Base-by-base conservation (phyloP, 306 rosid genomes). In the Cucurbita ficifolia region DNA sequence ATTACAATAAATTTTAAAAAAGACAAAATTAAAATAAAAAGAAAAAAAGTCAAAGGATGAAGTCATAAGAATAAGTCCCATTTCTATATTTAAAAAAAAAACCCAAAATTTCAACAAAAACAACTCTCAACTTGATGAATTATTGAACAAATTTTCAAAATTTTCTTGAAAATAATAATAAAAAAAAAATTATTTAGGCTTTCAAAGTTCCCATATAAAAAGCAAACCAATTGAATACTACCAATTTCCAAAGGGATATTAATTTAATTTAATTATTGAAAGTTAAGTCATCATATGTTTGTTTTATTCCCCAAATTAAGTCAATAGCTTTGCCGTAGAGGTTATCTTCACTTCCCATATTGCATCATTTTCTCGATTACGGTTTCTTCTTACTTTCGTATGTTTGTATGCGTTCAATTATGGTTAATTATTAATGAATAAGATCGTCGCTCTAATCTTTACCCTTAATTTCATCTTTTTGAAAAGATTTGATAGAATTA, bases 241-340 rank as follows among this genome's bases (percentile, higher is more conserved):
- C 42, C 73, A 68, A 68, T 40, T 43, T 46, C 73, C 73, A 68
- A 64, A n/a, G n/a, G n/a, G n/a, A n/a, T n/a, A n/a, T n/a, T n/a
- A n/a, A n/a, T n/a, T n/a, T n/a, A n/a, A n/a, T n/a, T n/a, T 0
- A 29, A 29, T 29, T 49, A 14, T 24, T 48, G 57, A 68, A 39
- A 16, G 42, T 46, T 22, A 49, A 57, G 22, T 22, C 73, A 46
- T 13, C 73, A 21, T 6, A 0, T 43, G 39, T 48, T 69, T 69
- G 73, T 69, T 69, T 18, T 13, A 19, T 69, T 69, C 42, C 38
- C 40, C 22, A 48, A 48, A 69, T 69, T 56, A 69, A 69, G 42
- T 48, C 48, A 24, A 69, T 48, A 19, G 56, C 73, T 63, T 21
- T 67, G 73, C 12, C 39, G 51, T 67, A 3, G 19, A 69, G 38